These are phyloP conservation scores for Piper longum DNA, from an alignment of 164 flowering plant species.

Conservation along the genomic window DNA sequence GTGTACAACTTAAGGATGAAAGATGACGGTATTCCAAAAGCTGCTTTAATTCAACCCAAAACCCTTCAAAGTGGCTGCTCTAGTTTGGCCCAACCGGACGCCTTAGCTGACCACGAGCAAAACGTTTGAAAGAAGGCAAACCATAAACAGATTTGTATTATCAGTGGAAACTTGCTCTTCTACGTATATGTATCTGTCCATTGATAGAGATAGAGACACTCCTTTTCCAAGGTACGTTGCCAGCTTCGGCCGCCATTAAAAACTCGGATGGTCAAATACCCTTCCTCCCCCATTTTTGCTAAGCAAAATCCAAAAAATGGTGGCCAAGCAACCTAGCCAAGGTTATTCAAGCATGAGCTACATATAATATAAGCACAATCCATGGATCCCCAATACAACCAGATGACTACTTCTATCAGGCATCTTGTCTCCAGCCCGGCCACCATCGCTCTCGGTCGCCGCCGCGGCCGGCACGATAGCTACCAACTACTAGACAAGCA, in stretches of 20 bases:
- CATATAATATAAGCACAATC: too few relatives aligned
- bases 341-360: neutral
- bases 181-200: too few relatives aligned
- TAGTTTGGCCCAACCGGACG: neutral
- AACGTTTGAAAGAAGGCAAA: neutral
- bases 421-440: neutral
- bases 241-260: neutral
- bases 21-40: too few relatives aligned
- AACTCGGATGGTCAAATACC: neutral
- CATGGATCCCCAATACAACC: neutral
- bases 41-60: neutral
- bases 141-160: too few relatives aligned
- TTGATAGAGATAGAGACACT: too few relatives aligned
- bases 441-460: neutral
- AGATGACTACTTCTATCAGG: neutral
- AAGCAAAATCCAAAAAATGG: too few relatives aligned
- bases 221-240: neutral
- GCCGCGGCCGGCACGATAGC: neutral
- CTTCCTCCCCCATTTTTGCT: neutral
- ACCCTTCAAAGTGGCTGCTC: neutral
- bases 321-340: neutral
- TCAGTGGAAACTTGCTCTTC: neutral
- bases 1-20: too few relatives aligned
- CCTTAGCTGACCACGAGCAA: neutral
- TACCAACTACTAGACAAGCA: neutral